A percentile compares a stretch with the other conserved stretches of the same genome.
phyloP scores from a whole-genome alignment of 1,284 basidiomycete species.

The Malassezia yamatoensis region DNA sequence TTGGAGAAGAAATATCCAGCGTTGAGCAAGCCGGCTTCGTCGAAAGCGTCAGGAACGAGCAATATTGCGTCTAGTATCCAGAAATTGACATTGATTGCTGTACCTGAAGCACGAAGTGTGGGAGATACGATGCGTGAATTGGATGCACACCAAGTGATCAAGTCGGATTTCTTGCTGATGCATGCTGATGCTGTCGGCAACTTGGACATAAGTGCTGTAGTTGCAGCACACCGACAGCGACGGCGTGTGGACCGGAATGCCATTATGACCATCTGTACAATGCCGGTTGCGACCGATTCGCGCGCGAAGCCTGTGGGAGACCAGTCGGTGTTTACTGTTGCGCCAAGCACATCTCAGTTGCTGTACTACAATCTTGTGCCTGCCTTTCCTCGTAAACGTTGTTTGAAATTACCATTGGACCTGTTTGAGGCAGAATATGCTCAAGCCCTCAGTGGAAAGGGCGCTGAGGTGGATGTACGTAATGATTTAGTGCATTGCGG shows the following conservation, averaged over 20 bases:
- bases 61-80: constrained; percentile 2
- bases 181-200: constrained; percentile 90
- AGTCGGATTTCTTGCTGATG: constrained; percentile 67
- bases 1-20: constrained; percentile 52
- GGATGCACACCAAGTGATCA: constrained; percentile 75
- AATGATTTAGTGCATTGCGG: constrained; percentile 78
- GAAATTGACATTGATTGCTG: constrained; percentile 65
- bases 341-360: constrained; percentile 41
- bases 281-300: constrained; percentile 19
- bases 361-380: constrained; percentile 46
- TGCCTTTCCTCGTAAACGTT: constrained; percentile 29
- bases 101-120: constrained; percentile 75
- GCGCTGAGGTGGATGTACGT: constrained; percentile 63
- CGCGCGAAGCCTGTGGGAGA: constrained; percentile 27
- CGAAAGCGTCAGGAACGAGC: background rate
- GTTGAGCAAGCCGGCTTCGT: background rate
- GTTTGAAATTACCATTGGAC: constrained; percentile 40
- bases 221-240: constrained; percentile 76
- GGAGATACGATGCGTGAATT: constrained; percentile 95
- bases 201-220: constrained; percentile 76
- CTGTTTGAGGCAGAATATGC: constrained; percentile 25
- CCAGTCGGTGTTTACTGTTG: constrained; percentile 32
- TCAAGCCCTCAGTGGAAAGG: constrained; percentile 20
- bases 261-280: constrained; percentile 65
- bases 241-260: constrained; percentile 77